A percentile compares a stretch with the other conserved stretches of the same genome.
Evolutionary conservation across 2,329 filamentous ascomycete genomes (phyloP).

Genomic region (Fusarium anthophilum): DNA sequence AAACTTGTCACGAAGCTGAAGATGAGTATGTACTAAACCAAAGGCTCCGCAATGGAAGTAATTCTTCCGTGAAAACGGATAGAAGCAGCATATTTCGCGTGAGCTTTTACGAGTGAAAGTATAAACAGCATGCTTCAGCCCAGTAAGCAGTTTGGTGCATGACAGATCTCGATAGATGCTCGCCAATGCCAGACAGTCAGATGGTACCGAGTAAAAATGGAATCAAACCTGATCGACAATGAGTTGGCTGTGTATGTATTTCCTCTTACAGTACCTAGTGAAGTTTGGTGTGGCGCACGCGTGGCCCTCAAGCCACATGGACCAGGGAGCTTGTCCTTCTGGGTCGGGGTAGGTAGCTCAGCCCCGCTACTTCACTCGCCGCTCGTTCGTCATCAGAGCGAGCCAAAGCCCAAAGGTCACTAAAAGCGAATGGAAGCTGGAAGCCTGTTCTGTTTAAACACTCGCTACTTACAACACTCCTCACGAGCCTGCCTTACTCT

Average conservation of each 20-base stretch:
- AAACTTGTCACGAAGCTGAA: conserved; percentile 12
- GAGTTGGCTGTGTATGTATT: not conserved
- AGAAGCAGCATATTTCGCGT: too few relatives aligned
- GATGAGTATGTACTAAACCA: not conserved
- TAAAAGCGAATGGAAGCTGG: not conserved
- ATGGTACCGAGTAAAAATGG: not conserved
- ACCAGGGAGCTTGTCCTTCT: conserved; percentile 7
- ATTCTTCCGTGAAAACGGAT: not conserved
- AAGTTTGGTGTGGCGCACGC: conserved; percentile 28
- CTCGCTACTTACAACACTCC: not conserved
- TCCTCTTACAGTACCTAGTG: not conserved
- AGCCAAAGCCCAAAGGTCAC: not conserved
- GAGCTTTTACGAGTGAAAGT: not conserved
- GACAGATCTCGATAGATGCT: not conserved
- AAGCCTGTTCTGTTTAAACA: conserved; percentile 25
- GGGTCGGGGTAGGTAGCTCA: conserved; percentile 18
- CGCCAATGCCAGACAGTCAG: not conserved
- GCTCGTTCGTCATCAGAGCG: conserved; percentile 35
- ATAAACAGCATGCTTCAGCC: not conserved
- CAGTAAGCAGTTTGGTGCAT: not conserved
- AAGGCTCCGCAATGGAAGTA: not conserved
- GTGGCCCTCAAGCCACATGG: conserved; percentile 24
- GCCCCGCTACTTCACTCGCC: conserved; percentile 32
- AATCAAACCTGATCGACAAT: not conserved
- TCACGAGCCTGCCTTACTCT: not conserved